A percentile compares a stretch with the other conserved stretches of the same genome.
Evolutionary conservation across 2,329 filamentous ascomycete species (phyloP).

Genomic region (Incumbomyces lentus): DNA sequence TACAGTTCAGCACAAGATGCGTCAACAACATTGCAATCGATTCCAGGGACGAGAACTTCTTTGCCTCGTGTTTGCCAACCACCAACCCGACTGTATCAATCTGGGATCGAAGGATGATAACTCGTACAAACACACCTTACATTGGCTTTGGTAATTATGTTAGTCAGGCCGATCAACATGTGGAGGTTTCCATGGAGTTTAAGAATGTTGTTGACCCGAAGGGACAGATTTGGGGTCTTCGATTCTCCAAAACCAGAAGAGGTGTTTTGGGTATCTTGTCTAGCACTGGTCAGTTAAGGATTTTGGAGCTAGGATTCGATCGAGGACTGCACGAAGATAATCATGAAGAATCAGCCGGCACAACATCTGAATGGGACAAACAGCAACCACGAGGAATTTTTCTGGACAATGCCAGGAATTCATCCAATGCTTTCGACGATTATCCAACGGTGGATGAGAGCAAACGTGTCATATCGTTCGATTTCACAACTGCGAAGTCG

Average conservation of each 20-base stretch:
- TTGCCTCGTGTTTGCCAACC: constrained; percentile 46
- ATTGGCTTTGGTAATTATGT: constrained; percentile 24
- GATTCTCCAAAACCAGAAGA: constrained; percentile 49
- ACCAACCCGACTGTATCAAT: constrained; percentile 50
- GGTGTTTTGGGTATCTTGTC: constrained; percentile 50
- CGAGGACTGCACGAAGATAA: constrained; percentile 31
- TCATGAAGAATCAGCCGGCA: constrained; percentile 25
- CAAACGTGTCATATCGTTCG: constrained; percentile 47
- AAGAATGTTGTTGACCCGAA: constrained; percentile 43
- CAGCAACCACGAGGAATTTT: constrained; percentile 35
- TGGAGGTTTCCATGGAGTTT: constrained; percentile 44
- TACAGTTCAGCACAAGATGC: constrained; percentile 46
- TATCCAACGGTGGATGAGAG: constrained; percentile 35
- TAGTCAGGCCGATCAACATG: constrained; percentile 27
- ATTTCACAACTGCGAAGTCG: constrained; percentile 40
- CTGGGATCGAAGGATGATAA: constrained; percentile 49
- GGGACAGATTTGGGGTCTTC: constrained; percentile 50
- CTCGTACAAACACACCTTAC: constrained; percentile 27
- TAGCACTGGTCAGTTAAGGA: constrained; percentile 49
- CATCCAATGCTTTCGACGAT: constrained; percentile 37
- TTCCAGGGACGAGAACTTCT: constrained; percentile 54
- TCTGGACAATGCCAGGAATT: constrained; percentile 36
- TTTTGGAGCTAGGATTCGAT: constrained; percentile 46
- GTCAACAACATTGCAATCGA: constrained; percentile 56
- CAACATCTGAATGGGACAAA: constrained; percentile 24